phyloP scores from a whole-genome alignment of 257 asterid genomes.

The Solanum pinnatisectum region DNA sequence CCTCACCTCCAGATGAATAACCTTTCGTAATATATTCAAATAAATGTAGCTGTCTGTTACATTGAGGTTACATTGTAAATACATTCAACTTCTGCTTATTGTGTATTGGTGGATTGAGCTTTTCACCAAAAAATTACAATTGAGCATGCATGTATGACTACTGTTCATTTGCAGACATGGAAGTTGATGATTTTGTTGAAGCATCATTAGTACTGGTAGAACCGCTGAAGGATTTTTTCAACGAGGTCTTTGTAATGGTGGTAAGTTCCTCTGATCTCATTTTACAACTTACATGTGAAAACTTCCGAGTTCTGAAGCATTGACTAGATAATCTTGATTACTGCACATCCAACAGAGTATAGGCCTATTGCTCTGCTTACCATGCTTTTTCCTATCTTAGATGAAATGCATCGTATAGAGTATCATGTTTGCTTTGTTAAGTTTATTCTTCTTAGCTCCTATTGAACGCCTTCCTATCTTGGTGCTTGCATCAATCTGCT shows the following conservation, averaged over 20 bases:
- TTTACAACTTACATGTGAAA: not conserved
- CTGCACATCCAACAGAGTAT: not conserved
- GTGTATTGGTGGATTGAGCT: not conserved
- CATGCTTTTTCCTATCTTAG: not conserved
- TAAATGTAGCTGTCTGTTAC: not conserved
- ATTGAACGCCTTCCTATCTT: not conserved
- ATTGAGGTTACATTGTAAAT: not conserved
- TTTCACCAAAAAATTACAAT: not conserved
- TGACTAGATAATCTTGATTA: not conserved
- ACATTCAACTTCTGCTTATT: not conserved
- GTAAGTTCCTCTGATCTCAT: slow-evolving; percentile 34
- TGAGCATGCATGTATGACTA: not conserved
- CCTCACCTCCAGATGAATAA: not conserved
- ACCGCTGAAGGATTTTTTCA: slow-evolving; percentile 85
- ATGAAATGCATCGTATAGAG: not conserved
- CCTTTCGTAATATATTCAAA: not conserved
- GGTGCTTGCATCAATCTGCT: not conserved
- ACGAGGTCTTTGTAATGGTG: slow-evolving; percentile 89
- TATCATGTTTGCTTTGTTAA: not conserved
- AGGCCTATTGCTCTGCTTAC: not conserved
- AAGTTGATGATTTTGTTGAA: slow-evolving; percentile 82
- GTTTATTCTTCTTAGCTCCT: not conserved
- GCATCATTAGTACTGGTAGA: slow-evolving; percentile 51
- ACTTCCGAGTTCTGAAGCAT: not conserved
- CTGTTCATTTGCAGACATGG: slow-evolving; percentile 49